Conservation (phyloP, 1,284 basidiomycete genomes). For the Agroathelia rolfsii region DNA sequence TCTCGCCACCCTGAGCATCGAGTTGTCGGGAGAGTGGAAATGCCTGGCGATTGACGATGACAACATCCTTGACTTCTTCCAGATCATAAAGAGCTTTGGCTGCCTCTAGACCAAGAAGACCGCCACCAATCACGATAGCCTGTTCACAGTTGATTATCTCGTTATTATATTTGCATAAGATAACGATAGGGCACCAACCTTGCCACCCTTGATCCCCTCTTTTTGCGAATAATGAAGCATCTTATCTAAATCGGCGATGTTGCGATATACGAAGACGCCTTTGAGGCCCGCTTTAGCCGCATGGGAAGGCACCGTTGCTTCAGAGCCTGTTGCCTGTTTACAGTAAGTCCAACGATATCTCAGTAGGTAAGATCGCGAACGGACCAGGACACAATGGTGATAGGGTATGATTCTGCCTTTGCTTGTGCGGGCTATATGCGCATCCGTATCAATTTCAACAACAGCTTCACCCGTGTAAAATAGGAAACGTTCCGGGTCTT, state of each 20-base stretch:
- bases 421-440: conserved; percentile 36
- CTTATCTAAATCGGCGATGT: conserved; percentile 53
- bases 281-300: conserved; percentile 28
- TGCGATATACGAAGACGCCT: conserved; percentile 68
- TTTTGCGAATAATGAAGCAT: conserved; percentile 49
- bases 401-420: conserved; percentile 43
- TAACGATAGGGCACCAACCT: conserved; percentile 11
- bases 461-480: conserved; percentile 50
- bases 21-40: conserved; percentile 66
- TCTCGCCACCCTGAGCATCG: conserved; percentile 57
- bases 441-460: conserved; percentile 31
- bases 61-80: conserved; percentile 30
- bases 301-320: conserved; percentile 58
- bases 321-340: conserved; percentile 70
- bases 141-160: conserved; percentile 8
- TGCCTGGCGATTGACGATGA: conserved; percentile 51
- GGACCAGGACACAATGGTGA: conserved; percentile 55
- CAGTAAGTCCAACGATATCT: no score
- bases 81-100: conserved; percentile 67
- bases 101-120: conserved; percentile 65
- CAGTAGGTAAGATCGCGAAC: no score
- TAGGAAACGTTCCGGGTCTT: conserved; percentile 40
- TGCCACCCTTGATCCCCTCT: conserved; percentile 27
- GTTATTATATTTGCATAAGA: neutral
- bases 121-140: conserved; percentile 62